phyloP scores from a whole-genome alignment of 2,329 filamentous ascomycete genomes.

The Ascochyta rabiei region DNA sequence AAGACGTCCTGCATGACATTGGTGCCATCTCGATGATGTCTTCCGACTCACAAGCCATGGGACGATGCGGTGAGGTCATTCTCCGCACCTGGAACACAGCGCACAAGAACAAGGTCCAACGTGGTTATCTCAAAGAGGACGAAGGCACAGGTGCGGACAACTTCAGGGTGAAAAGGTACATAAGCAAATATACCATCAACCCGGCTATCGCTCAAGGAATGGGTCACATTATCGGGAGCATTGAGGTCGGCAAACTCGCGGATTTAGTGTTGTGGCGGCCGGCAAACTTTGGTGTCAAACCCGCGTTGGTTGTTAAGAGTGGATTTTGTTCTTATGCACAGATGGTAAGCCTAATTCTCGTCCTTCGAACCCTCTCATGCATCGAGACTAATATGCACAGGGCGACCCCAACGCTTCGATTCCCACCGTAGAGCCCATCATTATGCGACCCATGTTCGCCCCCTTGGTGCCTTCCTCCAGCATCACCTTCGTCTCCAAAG shows the following conservation, averaged over 20 bases:
- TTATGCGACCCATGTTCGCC: slow-evolving; percentile 86
- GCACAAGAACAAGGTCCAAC: slow-evolving; percentile 92
- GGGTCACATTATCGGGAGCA: slow-evolving; percentile 80
- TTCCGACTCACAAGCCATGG: slow-evolving; percentile 95
- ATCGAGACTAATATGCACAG: slow-evolving; percentile 25
- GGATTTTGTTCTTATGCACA: slow-evolving; percentile 82
- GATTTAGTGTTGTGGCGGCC: slow-evolving; percentile 90
- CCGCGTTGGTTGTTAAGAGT: slow-evolving; percentile 79
- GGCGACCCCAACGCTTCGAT: slow-evolving; percentile 65
- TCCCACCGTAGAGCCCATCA: slow-evolving; percentile 83
- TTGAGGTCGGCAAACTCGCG: slow-evolving; percentile 88
- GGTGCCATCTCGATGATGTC: slow-evolving; percentile 98
- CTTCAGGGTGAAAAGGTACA: slow-evolving; percentile 87
- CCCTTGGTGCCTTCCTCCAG: slow-evolving; percentile 72
- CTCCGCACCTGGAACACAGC: slow-evolving; percentile 95
- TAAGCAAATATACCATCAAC: slow-evolving; percentile 97
- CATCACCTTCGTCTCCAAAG: slow-evolving; percentile 82
- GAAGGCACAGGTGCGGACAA: slow-evolving; percentile 82
- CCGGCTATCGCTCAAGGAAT: slow-evolving; percentile 91
- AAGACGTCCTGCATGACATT: slow-evolving; percentile 93
- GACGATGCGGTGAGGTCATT: slow-evolving; percentile 91
- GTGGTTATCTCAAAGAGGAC: slow-evolving; percentile 78
- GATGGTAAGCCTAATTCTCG: slow-evolving; percentile 67
- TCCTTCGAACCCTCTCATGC: background rate
- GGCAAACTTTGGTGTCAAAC: slow-evolving; percentile 86